A percentile compares a stretch with the other conserved stretches of the same genome.
These are phyloP conservation scores for Sporopachydermia cereana DNA, from an alignment of 1,139 yeast genomes.

Conservation along the genomic window DNA sequence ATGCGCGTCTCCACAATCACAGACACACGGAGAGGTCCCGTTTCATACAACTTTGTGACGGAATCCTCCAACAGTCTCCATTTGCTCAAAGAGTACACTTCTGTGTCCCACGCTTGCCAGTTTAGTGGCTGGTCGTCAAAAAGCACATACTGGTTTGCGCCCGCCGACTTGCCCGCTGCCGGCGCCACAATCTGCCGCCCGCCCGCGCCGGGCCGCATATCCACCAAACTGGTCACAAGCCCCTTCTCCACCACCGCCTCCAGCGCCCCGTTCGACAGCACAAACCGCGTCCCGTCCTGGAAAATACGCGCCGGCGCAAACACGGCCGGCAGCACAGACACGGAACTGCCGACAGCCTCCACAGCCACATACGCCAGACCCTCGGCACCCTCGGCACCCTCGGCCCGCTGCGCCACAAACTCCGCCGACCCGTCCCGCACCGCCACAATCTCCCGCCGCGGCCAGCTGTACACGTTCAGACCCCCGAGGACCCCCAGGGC, in stretches of 20 bases:
- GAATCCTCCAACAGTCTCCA: constrained; percentile 38
- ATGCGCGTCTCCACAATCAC: constrained; percentile 48
- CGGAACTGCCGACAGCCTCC: constrained; percentile 9
- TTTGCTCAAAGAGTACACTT: constrained; percentile 68
- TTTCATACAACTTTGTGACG: constrained; percentile 39
- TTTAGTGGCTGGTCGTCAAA: constrained; percentile 84
- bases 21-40: constrained; percentile 50
- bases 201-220: constrained; percentile 31
- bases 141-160: constrained; percentile 70
- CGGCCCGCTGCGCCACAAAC: constrained; percentile 9
- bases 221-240: constrained; percentile 54
- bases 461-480: constrained; percentile 62
- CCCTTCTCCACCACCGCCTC: constrained; percentile 55
- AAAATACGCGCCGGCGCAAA: constrained; percentile 34
- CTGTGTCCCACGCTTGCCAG: constrained; percentile 98
- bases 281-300: constrained; percentile 31
- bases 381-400: constrained; percentile 11
- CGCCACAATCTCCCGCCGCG: constrained; percentile 41
- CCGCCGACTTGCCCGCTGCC: constrained; percentile 36
- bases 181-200: constrained; percentile 55
- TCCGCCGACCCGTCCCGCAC: constrained; percentile 19
- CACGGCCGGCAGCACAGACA: constrained; percentile 9
- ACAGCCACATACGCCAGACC: background rate
- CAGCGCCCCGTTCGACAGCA: constrained; percentile 49
- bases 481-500: constrained; percentile 29